Base-by-base conservation (phyloP, 1,139 yeast species). In the Debaryomycetaceae sp. region DNA sequence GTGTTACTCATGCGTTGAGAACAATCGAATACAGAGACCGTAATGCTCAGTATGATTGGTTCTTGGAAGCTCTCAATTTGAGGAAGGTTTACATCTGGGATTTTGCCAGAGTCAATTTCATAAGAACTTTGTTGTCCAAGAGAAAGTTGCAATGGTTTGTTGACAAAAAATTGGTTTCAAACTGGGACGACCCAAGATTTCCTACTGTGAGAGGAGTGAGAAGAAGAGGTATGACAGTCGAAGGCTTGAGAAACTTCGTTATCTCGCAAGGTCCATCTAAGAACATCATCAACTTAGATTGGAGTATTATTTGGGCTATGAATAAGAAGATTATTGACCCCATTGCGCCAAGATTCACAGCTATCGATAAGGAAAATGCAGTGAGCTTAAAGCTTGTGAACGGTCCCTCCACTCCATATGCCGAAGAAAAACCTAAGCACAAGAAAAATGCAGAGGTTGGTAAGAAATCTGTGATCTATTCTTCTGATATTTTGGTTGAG, bases 151-250 rank as follows among this genome's bases (percentile, higher is more conserved):
- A 88, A 70, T 88, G 96, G 96, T 86, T 88, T 63, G 96, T 88
- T 47, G 96, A 88, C 72, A 81, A 85, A 62, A 70, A 77, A 33
- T 73, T 80, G 52, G 96, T 88, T 42, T 58, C 75, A 30, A 87
- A 87, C 69, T 88, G 96, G 96, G 95, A 88, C 58, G 96, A 88
- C 64, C 96, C 96, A 51, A 79, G 96, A 63, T 88, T 88, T 87
- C 96, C 96, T 50, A 88, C 96, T 37, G 95, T 87, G 31, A 81
- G 95, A 65, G 96, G 96, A 73, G 95, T 88, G 41, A 84, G 95
- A 72, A 81, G 96, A 74, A 83, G 96, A 70, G 96, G 96, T 72
- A 88, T 88, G 96, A 81, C 95, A 34, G 89, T 88, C 45, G 96
- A 88, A 67, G 96, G 96, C 53, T 77, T 88, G 60, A 80, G 88